Conservation (phyloP, 805 yeast species). For the Teunomyces tritomae region DNA sequence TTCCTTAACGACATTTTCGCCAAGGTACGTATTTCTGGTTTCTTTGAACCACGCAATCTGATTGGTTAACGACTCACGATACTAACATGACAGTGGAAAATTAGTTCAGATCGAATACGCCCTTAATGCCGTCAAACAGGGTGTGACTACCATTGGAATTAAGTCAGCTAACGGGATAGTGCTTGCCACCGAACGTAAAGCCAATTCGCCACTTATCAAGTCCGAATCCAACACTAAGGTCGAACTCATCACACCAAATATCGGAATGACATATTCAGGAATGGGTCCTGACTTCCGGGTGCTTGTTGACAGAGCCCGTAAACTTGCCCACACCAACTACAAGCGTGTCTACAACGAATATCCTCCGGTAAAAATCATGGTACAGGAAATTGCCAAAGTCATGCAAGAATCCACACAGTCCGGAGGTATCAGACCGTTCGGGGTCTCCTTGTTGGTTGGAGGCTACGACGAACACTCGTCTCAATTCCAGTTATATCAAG, state of each 20-base stretch:
- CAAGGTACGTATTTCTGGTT: conserved; percentile 58
- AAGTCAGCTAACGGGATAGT: conserved; percentile 93
- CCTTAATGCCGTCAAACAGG: conserved; percentile 93
- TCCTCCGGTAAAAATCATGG: conserved; percentile 93
- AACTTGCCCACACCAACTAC: conserved; percentile 87
- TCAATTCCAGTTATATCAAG: conserved; percentile 80
- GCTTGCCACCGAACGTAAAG: conserved; percentile 92
- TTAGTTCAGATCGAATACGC: conserved; percentile 98
- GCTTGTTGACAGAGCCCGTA: conserved; percentile 88
- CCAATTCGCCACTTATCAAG: conserved; percentile 74
- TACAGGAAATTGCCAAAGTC: conserved; percentile 89
- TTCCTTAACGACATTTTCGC: conserved; percentile 95
- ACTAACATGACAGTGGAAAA: conserved; percentile 69
- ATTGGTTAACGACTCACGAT: not conserved
- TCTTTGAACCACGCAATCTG: not conserved
- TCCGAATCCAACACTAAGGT: conserved; percentile 75
- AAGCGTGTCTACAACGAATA: conserved; percentile 93
- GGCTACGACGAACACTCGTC: conserved; percentile 82
- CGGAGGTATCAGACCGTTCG: conserved; percentile 99
- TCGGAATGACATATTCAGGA: conserved; percentile 95
- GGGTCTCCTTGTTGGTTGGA: conserved; percentile 90
- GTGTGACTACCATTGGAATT: conserved; percentile 95
- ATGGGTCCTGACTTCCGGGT: conserved; percentile 99
- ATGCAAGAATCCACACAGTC: conserved; percentile 99
- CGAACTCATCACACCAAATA: conserved; percentile 84